Base-by-base conservation (phyloP, 345 rosid genomes). In the Geranium brycei region DNA sequence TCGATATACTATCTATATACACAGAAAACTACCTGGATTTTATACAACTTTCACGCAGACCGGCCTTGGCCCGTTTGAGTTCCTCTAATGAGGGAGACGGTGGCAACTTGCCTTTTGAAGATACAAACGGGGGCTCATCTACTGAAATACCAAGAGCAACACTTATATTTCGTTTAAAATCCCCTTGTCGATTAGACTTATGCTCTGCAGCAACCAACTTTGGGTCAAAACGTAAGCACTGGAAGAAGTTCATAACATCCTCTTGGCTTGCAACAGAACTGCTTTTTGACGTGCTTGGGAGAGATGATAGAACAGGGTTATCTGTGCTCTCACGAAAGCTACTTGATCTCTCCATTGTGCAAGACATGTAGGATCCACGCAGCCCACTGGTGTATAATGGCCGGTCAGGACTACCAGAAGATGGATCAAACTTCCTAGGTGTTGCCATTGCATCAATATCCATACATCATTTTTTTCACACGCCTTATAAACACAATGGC, bases 381-480 rank as follows among this genome's bases (percentile, higher is more conserved):
- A 77, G 86, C 66, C 89, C 93, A 65, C 80, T 66, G 66, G 75
- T 57, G 80, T 87, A 89, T 61, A 75, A 61, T 60, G 86, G 82
- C 82, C 90, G 86, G 76, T 89, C 95, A n/a, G 85, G 87, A 72
- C 91, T 86, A 77, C 83, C 83, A 75, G 95, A 86, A 74, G 97
- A 80, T 75, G 70, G 77, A 76, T 87, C 98, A 65, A 85, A 85
- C 82, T 86, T 89, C 77, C 89, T 87, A 72, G 97, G 80, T 72
- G 84, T 85, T 62, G 95, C 84, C 91, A 85, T 84, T 71, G 81
- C 79, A 82, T 80, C 76, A 78, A 73, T 72, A 76, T 79, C 63
- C 69, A 72, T 61, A 67, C 83, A 77, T 75, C 77, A 75, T 70
- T 79, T 70, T 69, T 71, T 68, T 82, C 74, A 80, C 73, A 71